These are phyloP conservation scores for Talaromyces amestolkiae DNA, from an alignment of 2,329 filamentous ascomycete genomes.

Conservation along the genomic window DNA sequence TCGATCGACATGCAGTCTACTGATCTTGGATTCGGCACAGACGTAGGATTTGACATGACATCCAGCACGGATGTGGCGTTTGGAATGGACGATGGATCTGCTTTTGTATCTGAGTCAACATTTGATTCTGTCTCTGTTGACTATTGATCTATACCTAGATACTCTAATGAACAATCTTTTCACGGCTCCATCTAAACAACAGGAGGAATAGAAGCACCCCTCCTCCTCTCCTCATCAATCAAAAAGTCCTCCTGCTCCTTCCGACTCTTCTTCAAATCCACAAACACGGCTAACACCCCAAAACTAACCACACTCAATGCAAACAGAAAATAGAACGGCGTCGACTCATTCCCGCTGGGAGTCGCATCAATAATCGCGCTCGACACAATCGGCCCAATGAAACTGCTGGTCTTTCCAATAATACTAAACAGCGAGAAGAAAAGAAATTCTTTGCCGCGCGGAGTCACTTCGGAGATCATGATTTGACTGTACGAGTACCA, in stretches of 20 bases:
- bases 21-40: not conserved
- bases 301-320: conserved; percentile 58
- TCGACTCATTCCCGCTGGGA: conserved; percentile 54
- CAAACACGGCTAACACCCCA: conserved; percentile 52
- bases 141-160: not conserved
- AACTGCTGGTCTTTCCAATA: conserved; percentile 65
- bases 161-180: not conserved
- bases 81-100: not conserved
- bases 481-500: conserved; percentile 71
- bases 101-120: conserved; percentile 3
- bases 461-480: conserved; percentile 69
- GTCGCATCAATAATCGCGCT: conserved; percentile 66
- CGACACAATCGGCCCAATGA: conserved; percentile 67
- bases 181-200: not conserved
- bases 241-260: conserved; percentile 59
- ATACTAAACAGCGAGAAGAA: conserved; percentile 70
- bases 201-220: not conserved
- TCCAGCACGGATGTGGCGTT: not conserved
- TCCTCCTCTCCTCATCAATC: conserved; percentile 40
- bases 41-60: not conserved
- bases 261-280: conserved; percentile 61
- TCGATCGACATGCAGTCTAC: conserved; percentile 8
- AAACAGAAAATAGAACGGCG: conserved; percentile 66
- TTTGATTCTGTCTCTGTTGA: not conserved
- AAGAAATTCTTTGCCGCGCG: conserved; percentile 65